Evolutionary conservation across 108 stramenopile species (phyloP).

Genomic region (Skeletonema menzelii): DNA sequence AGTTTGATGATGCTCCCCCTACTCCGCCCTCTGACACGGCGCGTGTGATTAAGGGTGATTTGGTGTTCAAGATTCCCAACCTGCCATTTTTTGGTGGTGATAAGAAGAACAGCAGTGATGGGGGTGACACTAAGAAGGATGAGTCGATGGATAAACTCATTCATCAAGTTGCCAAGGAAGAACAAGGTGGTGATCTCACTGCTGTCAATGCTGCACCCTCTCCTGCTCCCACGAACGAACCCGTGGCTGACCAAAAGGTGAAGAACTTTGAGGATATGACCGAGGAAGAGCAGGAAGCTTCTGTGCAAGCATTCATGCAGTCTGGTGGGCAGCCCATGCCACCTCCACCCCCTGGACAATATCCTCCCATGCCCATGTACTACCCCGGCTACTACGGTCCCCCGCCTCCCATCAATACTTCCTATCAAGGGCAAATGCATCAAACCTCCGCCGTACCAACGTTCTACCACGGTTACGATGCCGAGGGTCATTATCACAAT

Average conservation of each 20-base stretch:
- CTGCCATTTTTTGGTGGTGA: background rate
- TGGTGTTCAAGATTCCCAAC: slow-evolving; percentile 65
- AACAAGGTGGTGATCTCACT: background rate
- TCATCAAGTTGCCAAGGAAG: slow-evolving; percentile 2
- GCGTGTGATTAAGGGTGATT: slow-evolving; percentile 64
- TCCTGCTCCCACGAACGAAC: slow-evolving; percentile 36
- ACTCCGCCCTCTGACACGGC: slow-evolving; percentile 87
- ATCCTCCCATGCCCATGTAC: background rate
- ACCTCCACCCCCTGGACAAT: background rate
- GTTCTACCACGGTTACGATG: slow-evolving; percentile 49
- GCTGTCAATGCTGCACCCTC: slow-evolving; percentile 17
- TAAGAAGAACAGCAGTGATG: slow-evolving; percentile 4
- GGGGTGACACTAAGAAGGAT: background rate
- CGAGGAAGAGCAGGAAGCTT: background rate
- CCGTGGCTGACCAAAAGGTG: slow-evolving; percentile 10
- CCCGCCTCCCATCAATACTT: background rate
- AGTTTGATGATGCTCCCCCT: slow-evolving; percentile 91
- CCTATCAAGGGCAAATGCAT: slow-evolving; percentile 10
- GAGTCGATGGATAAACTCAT: slow-evolving; percentile 10
- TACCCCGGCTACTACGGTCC: background rate
- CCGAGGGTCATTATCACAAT: slow-evolving; percentile 48
- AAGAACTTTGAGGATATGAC: background rate
- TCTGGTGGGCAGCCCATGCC: background rate
- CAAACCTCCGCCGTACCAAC: slow-evolving; percentile 14
- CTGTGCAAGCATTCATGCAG: background rate